Evolutionary conservation across 192 early-diverging fungal genomes (phyloP).

Genomic region (Mortierella antarctica): DNA sequence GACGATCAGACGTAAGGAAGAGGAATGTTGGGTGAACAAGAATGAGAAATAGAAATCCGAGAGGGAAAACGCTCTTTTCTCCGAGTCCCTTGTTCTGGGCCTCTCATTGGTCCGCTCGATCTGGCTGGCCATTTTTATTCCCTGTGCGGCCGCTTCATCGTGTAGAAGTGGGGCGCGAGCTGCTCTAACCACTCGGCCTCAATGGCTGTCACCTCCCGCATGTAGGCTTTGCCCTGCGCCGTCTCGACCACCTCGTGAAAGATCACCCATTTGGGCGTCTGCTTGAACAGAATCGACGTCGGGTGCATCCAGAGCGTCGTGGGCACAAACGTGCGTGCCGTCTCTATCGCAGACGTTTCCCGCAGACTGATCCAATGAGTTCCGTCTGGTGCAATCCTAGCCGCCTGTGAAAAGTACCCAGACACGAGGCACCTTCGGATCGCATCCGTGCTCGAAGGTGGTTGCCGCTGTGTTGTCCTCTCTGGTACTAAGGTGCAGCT

Average conservation of each 20-base stretch:
- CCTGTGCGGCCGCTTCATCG: not conserved
- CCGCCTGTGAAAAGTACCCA: constrained; percentile 84
- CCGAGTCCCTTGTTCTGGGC: no score
- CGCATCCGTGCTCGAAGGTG: not conserved
- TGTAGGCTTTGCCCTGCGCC: constrained; percentile 85
- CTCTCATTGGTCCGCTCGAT: no score
- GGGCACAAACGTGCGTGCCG: not conserved
- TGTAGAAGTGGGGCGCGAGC: constrained; percentile 89
- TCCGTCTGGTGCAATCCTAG: constrained; percentile 73
- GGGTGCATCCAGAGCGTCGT: constrained; percentile 80
- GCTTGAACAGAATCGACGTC: constrained; percentile 90
- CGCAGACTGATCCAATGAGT: constrained; percentile 74
- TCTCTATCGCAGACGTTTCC: constrained; percentile 11
- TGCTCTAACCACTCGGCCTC: constrained; percentile 97
- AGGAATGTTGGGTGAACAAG: no score
- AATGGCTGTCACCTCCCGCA: constrained; percentile 94
- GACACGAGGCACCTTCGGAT: constrained; percentile 77
- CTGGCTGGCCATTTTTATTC: no score
- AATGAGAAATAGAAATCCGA: no score
- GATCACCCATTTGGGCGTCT: constrained; percentile 91
- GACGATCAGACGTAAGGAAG: no score
- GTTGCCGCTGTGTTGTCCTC: constrained; percentile 17
- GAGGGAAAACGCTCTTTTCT: no score
- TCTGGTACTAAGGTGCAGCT: constrained; percentile 53
- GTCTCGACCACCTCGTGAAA: constrained; percentile 97